Base-by-base conservation (phyloP, 352 stramenopile genomes). In the Phytopythium boreale region DNA sequence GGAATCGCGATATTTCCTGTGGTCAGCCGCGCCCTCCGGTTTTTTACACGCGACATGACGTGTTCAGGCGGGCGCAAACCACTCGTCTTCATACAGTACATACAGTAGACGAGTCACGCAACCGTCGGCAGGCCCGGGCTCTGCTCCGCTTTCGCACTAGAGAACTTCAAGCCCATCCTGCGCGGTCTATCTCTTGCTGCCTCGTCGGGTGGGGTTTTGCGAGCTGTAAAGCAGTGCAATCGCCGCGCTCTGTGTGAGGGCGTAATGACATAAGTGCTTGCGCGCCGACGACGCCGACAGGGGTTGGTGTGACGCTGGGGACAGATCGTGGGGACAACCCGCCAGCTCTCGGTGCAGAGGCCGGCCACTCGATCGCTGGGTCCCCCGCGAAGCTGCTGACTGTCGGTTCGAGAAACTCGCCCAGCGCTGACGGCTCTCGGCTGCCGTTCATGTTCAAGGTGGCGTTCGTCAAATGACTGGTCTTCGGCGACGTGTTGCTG, bases 261-360 rank as follows among this genome's bases (percentile, higher is more conserved):
- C 17, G 37, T 7, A 44, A 15, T 44, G 37, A 44, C 37, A 44
- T 44, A 44, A 44, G 37, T 0, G 8, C 31, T 3, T 8, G 31
- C 37, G 12, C 0, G 37, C 37, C 19, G 37, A 44, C 37, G 37
- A 36, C 3, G 31, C 31, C 0, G 37, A 12, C 37, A 44, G 14
- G 37, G 37, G 37, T 44, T 4, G 37, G 37, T 44, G 37, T 8
- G 37, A 17, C 44, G n/a, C 20, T 50, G 44, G 44, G 44, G 44
- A 50, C 44, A 50, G n/a, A 50, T 50, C n/a, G 44, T 27, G 44
- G 44, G 44, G 44, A 50, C 44, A 50, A 27, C 44, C 44, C n/a
- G 41, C 19, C 41, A 47, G 41, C 41, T 5, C 41, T 11, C 15
- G 17, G 41, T 47, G 41, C 41, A 47, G 41, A 47, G 41, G 19